Evolutionary conservation across 2,329 filamentous ascomycete species (phyloP).

Genomic region (Talaromyces rugulosus): DNA sequence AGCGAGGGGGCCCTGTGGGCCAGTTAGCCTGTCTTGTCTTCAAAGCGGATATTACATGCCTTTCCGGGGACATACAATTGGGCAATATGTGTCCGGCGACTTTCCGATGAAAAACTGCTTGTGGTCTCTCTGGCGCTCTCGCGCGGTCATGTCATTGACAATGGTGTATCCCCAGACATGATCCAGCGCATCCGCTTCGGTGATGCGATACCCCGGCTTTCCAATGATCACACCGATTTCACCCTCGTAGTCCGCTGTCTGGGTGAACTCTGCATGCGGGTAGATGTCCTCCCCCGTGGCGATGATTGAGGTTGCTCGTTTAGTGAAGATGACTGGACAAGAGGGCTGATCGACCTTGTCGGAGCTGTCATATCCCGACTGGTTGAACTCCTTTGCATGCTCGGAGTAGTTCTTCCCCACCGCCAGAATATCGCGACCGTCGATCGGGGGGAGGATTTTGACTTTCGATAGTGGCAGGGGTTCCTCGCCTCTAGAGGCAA

Average conservation of each 20-base stretch:
- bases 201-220: conserved; percentile 43
- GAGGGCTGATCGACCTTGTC: neutral
- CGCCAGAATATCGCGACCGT: conserved; percentile 50
- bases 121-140: neutral
- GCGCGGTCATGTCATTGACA: conserved; percentile 34
- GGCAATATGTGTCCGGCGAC: neutral
- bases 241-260: conserved; percentile 50
- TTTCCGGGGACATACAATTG: neutral
- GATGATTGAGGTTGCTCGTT: neutral
- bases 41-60: neutral
- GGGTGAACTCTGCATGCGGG: conserved; percentile 45
- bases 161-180: conserved; percentile 57
- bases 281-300: conserved; percentile 46
- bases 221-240: conserved; percentile 51
- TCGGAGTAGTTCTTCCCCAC: conserved; percentile 54
- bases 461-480: conserved; percentile 17
- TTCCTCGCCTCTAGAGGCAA: neutral
- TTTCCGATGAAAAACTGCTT: neutral
- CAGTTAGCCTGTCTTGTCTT: neutral
- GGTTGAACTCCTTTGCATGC: conserved; percentile 43
- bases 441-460: conserved; percentile 24
- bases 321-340: neutral
- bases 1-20: neutral
- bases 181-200: conserved; percentile 43
- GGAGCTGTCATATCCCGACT: neutral